Percentiles rank a stretch among this genome's conserved stretches.
Conservation (phyloP, 2,329 filamentous ascomycete genomes). For the Nothopassalora personata region DNA sequence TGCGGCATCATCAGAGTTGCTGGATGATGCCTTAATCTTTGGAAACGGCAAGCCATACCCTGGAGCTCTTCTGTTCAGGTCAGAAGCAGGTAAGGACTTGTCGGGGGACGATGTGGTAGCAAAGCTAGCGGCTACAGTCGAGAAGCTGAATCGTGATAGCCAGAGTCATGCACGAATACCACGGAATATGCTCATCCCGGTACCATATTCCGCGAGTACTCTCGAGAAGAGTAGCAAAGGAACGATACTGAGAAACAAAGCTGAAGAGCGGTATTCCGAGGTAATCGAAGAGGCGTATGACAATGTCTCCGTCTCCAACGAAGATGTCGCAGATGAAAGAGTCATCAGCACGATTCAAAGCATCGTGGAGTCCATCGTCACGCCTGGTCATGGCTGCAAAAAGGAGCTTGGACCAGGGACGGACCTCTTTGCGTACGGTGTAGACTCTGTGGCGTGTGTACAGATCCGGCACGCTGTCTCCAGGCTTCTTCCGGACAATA, state of each 20-base stretch:
- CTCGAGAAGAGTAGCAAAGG: slow-evolving; percentile 61
- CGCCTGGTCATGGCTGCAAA: not conserved
- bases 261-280: slow-evolving; percentile 46
- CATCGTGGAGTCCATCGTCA: slow-evolving; percentile 25
- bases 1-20: slow-evolving; percentile 37
- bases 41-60: slow-evolving; percentile 54
- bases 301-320: slow-evolving; percentile 14
- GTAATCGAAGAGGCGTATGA: slow-evolving; percentile 47
- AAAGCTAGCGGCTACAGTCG: slow-evolving; percentile 41
- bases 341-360: slow-evolving; percentile 32
- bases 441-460: slow-evolving; percentile 57
- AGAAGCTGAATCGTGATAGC: slow-evolving; percentile 45
- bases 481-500: slow-evolving; percentile 32
- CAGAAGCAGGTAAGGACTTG: slow-evolving; percentile 22
- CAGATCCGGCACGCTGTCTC: slow-evolving; percentile 43
- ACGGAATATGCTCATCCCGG: slow-evolving; percentile 47
- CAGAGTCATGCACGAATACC: slow-evolving; percentile 50
- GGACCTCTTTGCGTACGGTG: slow-evolving; percentile 54
- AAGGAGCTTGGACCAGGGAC: slow-evolving; percentile 19
- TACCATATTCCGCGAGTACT: slow-evolving; percentile 33
- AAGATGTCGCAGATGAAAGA: slow-evolving; percentile 29
- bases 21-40: slow-evolving; percentile 57
- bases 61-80: slow-evolving; percentile 52
- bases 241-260: slow-evolving; percentile 49
- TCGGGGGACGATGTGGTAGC: slow-evolving; percentile 39